Evolutionary conservation across 768 basidiomycete genomes (phyloP), one percentile per base, ranked within the genome.

Genomic region (Candolleomyces efflorescens): DNA sequence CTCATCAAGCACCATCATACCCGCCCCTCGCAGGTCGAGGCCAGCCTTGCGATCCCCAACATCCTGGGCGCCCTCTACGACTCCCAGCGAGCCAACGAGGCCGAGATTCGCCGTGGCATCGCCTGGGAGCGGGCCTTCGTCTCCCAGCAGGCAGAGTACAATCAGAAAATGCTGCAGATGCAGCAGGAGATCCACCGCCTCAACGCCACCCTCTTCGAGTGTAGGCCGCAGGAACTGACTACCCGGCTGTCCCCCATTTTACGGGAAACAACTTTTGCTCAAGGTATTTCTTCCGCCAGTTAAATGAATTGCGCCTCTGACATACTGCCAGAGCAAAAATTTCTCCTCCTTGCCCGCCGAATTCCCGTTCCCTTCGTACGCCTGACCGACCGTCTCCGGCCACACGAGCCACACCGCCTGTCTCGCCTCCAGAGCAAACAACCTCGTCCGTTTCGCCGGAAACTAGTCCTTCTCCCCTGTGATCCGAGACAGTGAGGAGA

Each of bases 81-180:
- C 61, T 75, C 89, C 38, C 66, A 84, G 56, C 79, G 82, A 17
- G 36, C 45, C 17, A 15, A 3, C 49, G 20, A 51, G 46, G 85
- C 86, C 17, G 89, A 90, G 61, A 72, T 75, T 39, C 80, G 74
- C 61, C 78, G 89, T 18, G 75, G 87, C 49, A 55, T 78, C 7
- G 80, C 74, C 38, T 90, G 89, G 88, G 89, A 91, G 63, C 75
- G 79, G 61, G 84, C 86, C 57, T 84, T 87, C 59, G 89, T 89
- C 71, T 18, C 46, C 23, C 48, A 56, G 22, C 60, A 60, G 38
- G 46, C 22, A 17, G 60, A 56, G 49, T 50, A 47, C 47, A 55
- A 60, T 23, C 55, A 44, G 32, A 51, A 60, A 23, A 57, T 60
- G 26, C 43, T 26, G 52, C 63, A 62, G 55, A 61, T 65, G 61